Evolutionary conservation across 1,139 yeast genomes (phyloP), one percentile per base, ranked within the genome.

Genomic region (Scheffersomyces titani): DNA sequence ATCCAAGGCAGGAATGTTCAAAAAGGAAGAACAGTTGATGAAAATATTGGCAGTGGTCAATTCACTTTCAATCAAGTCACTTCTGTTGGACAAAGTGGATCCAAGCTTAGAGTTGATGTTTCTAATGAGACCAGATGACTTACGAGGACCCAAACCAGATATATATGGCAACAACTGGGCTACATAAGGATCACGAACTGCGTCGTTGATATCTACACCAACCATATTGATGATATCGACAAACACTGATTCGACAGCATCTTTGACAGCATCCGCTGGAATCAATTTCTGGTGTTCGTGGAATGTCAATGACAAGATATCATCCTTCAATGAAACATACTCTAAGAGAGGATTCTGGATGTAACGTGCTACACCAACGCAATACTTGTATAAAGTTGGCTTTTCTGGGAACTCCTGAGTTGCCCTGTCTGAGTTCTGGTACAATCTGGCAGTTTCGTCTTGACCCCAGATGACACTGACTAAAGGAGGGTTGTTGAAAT

Each of bases 81-180:
- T 82, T 62, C 96, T 80, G 74, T 85, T 90, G 63, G 84, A 80
- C 72, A 86, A 83, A 60, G 83, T 85, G 53, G 86, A 90, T 44
- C 88, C 97, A 51, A 80, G 66, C 69, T 82, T 87, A 59, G 89
- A 79, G 66, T 90, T 92, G 61, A 94, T 87, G 49, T 91, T 90
- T 70, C 93, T 91, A 51, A 93, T 72, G 61, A 96, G 81, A 51
- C 97, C 97, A 36, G 91, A 83, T 0, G 98, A 96, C 70, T 94
- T 94, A 77, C 99, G 88, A 51, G 97, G 97, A 51, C 99, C 99
- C 58, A 94, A 81, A 44, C 99, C 99, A 19, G 96, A 85, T 56
- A 94, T 84, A 69, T 83, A 96, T 47, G 87, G 96, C 60, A 94
- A 77, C 54, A 87, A 73, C 54, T 85, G 84, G 0, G 97, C 91